Evolutionary conservation across 2,329 filamentous ascomycete genomes (phyloP).

Genomic region (Aspergillus sp.): DNA sequence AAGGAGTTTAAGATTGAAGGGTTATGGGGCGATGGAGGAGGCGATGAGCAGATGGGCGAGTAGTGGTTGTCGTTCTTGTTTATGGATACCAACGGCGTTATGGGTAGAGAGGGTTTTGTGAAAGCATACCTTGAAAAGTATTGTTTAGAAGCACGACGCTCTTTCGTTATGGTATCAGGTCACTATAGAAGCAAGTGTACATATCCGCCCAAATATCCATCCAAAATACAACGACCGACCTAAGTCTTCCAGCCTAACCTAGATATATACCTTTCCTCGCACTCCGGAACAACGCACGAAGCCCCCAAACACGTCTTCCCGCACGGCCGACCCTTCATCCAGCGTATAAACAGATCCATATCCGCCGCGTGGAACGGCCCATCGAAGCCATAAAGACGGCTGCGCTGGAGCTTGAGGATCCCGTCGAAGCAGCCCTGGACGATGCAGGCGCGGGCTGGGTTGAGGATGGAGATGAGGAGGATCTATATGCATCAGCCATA

Average conservation of each 20-base stretch:
- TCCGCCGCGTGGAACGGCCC: not conserved
- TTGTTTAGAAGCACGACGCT: no score
- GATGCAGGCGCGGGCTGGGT: not conserved
- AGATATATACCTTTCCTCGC: no score
- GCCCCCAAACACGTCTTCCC: no score
- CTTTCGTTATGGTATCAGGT: not conserved
- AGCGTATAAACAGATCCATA: not conserved
- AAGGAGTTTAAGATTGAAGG: conserved; percentile 93
- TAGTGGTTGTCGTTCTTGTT: conserved; percentile 20
- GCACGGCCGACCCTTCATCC: not conserved
- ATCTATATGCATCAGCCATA: not conserved
- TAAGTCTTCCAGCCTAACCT: no score
- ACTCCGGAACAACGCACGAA: no score
- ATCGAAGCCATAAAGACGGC: not conserved
- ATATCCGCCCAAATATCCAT: no score
- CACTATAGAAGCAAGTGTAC: no score
- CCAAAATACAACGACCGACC: no score
- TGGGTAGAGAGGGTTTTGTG: not conserved
- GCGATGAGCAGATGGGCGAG: conserved; percentile 33
- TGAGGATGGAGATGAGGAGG: not conserved
- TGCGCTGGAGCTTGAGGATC: not conserved
- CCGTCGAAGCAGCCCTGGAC: not conserved
- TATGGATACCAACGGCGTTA: conserved; percentile 23
- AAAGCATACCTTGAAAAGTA: no score
- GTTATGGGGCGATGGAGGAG: conserved; percentile 64